phyloP scores from a whole-genome alignment of 2,329 filamentous ascomycete genomes.

The Sporothrix brunneoviolacea region DNA sequence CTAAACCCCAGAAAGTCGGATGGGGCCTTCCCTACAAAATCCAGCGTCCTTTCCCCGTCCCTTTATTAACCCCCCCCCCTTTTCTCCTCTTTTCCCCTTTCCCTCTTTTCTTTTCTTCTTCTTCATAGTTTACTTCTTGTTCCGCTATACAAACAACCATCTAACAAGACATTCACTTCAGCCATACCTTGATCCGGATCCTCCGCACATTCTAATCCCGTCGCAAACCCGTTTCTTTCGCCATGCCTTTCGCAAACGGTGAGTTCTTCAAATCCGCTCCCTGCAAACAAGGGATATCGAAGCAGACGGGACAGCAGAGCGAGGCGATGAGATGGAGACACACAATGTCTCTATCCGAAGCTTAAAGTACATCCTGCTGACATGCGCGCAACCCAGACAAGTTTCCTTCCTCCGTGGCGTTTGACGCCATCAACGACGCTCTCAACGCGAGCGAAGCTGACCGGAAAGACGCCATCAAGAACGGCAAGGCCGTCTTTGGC shows the following conservation, averaged over 20 bases:
- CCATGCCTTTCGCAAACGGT: slow-evolving; percentile 13
- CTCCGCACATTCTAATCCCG: neutral
- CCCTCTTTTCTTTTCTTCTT: neutral
- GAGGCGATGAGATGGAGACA: too few relatives aligned
- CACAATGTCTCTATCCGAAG: too few relatives aligned
- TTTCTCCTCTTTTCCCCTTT: neutral
- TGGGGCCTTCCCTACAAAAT: slow-evolving; percentile 5
- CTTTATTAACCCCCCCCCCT: neutral
- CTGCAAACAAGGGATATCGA: too few relatives aligned
- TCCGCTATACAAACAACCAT: neutral
- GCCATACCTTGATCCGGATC: neutral
- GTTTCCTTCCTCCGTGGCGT: slow-evolving; percentile 85
- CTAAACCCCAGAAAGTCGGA: slow-evolving; percentile 12
- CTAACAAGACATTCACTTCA: neutral
- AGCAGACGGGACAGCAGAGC: too few relatives aligned
- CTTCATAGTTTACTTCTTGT: neutral
- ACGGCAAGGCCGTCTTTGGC: slow-evolving; percentile 78
- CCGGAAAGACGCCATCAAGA: slow-evolving; percentile 77
- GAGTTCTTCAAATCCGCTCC: too few relatives aligned
- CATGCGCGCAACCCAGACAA: slow-evolving; percentile 45
- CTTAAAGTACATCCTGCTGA: too few relatives aligned
- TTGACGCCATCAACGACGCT: slow-evolving; percentile 75
- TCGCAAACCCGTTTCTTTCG: slow-evolving; percentile 3
- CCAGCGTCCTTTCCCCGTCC: slow-evolving; percentile 8
- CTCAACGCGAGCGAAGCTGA: slow-evolving; percentile 64